Evolutionary conservation across 768 basidiomycete species (phyloP).

Genomic region (Hygrocybe punicea): DNA sequence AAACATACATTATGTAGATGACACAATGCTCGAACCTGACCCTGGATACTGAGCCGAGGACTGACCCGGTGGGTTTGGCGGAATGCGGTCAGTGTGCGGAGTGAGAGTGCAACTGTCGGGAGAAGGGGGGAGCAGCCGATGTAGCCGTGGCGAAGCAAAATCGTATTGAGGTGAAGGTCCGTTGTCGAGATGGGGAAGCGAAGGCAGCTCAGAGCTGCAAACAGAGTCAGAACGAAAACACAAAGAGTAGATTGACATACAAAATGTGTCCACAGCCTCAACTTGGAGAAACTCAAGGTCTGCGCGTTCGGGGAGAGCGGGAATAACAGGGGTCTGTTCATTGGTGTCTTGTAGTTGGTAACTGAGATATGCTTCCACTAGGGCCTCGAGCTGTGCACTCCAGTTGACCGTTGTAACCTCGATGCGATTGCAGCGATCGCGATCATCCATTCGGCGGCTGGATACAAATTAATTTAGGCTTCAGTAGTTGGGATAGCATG

Average conservation of each 20-base stretch:
- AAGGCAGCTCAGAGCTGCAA: too few relatives aligned
- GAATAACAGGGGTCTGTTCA: neutral
- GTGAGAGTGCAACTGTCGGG: constrained; percentile 17
- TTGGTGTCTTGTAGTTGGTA: neutral
- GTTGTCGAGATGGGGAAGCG: neutral
- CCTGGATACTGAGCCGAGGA: constrained; percentile 25
- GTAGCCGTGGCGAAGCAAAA: too few relatives aligned
- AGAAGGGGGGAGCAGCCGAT: constrained; percentile 23
- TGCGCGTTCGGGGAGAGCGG: neutral
- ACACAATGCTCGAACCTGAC: constrained; percentile 27
- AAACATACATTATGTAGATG: constrained; percentile 22
- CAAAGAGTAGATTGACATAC: too few relatives aligned
- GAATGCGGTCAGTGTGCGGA: constrained; percentile 19
- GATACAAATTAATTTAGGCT: neutral
- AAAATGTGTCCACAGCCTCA: neutral
- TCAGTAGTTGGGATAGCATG: neutral
- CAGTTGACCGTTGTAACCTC: neutral
- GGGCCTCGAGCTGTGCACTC: neutral
- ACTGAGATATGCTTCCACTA: neutral
- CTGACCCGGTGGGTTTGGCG: too few relatives aligned
- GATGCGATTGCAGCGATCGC: neutral
- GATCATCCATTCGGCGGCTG: neutral
- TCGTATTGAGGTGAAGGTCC: neutral
- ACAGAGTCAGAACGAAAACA: too few relatives aligned
- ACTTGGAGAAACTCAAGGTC: neutral